phyloP scores from a whole-genome alignment of 192 early-diverging fungal species.

The Dispira simplex region DNA sequence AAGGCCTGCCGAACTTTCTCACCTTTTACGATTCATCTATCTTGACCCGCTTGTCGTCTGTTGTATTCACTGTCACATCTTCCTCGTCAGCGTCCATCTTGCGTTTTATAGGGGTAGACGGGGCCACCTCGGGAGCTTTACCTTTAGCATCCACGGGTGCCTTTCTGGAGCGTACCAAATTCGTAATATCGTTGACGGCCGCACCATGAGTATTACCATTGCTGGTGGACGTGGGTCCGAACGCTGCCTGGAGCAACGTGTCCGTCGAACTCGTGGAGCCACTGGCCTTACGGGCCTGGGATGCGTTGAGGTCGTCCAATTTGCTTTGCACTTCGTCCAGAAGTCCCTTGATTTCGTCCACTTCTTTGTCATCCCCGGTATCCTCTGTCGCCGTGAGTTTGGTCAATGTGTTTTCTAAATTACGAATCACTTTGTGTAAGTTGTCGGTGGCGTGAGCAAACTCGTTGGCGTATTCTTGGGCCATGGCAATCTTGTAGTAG shows the following conservation, averaged over 20 bases:
- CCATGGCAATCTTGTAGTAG: slow-evolving; percentile 31
- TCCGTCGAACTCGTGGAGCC: background rate
- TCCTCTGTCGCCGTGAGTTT: background rate
- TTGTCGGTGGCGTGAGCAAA: slow-evolving; percentile 21
- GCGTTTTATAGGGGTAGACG: background rate
- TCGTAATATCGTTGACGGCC: background rate
- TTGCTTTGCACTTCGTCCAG: background rate
- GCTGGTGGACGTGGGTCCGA: background rate
- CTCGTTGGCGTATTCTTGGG: slow-evolving; percentile 27
- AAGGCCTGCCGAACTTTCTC: background rate
- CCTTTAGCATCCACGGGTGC: background rate
- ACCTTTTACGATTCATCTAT: background rate
- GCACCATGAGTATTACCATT: background rate
- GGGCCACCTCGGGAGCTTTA: background rate
- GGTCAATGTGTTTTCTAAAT: background rate
- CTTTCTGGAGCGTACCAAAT: background rate
- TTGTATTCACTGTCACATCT: background rate
- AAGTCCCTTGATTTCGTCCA: background rate
- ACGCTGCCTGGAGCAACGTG: background rate
- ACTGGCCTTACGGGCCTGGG: background rate
- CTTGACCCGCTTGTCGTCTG: background rate
- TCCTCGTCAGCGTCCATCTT: background rate
- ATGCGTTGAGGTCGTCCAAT: slow-evolving; percentile 1
- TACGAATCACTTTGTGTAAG: slow-evolving; percentile 23
- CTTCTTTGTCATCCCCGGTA: background rate